Conservation (phyloP, 2,329 filamentous ascomycete species). For the Fusarium hainanense region DNA sequence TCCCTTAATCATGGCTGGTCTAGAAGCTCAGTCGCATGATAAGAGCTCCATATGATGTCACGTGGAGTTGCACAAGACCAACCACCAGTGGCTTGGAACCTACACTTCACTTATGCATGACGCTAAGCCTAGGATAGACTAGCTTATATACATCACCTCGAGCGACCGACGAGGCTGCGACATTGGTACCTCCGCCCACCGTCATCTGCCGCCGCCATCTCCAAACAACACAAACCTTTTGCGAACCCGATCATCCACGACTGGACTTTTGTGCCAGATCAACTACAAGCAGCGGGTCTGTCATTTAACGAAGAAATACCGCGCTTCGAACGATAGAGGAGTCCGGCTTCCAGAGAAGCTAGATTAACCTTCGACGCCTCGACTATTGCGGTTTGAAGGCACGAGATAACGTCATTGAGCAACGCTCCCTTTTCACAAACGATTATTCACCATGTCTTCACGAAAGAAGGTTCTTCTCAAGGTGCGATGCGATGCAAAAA, state of each 20-base stretch:
- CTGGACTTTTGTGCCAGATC: conserved; percentile 11
- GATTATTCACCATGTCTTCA: conserved; percentile 71
- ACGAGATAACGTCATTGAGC: conserved; percentile 50
- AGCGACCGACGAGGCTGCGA: conserved; percentile 47
- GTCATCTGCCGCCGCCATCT: conserved; percentile 41
- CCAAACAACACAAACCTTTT: conserved; percentile 40
- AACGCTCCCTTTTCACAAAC: conserved; percentile 32
- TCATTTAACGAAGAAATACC: not conserved
- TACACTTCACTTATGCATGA: conserved; percentile 44
- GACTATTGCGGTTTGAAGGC: conserved; percentile 37
- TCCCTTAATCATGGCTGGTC: conserved; percentile 21
- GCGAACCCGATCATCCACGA: conserved; percentile 9
- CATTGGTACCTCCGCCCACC: conserved; percentile 40
- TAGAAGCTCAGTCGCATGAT: conserved; percentile 39
- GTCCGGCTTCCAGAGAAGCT: conserved; percentile 6
- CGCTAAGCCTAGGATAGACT: conserved; percentile 35
- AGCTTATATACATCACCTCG: conserved; percentile 39
- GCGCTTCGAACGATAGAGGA: not conserved
- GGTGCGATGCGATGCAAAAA: conserved; percentile 60
- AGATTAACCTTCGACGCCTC: conserved; percentile 21
- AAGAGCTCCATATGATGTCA: conserved; percentile 45
- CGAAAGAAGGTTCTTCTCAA: conserved; percentile 92
- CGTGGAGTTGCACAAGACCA: conserved; percentile 44
- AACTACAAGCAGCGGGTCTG: not conserved
- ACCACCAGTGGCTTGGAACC: conserved; percentile 3